Evolutionary conservation across 331 rosid genomes (phyloP), one percentile per base, ranked within the genome.

Genomic region (Malus hybrid): DNA sequence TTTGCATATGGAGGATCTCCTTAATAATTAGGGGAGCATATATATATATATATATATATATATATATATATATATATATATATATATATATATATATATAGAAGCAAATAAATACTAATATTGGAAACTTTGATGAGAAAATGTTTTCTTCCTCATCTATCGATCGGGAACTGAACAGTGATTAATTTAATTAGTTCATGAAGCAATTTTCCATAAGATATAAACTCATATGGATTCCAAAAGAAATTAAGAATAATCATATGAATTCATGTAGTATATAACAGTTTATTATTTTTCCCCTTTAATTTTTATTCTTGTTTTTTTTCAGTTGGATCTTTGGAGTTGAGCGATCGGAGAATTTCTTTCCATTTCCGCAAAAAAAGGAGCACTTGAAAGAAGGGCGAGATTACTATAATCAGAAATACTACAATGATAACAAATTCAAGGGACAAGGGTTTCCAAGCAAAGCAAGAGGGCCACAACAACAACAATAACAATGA

Each of bases 381-480:
- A 27, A 59, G 64, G 42, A 29, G 67, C 67, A 16, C 16, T 63
- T 29, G 67, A 33, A 70, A 64, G 31, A 33, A 73, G 39, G 73
- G 55, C 6, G 52, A 39, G 68, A 24, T 4, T 6, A 33, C 34
- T 4, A 52, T 48, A 52, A 62, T 48, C 56, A 67, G 29, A 46
- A 31, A 6, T n/a, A 39, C 28, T 5, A 71, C 42, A 64, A 89
- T 59, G 96, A 86, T 88, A 78, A 66, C 71, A 74, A 83, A 78
- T 81, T 86, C 96, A 79, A 86, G 89, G 42, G 88, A 77, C 27
- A 77, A 86, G 80, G 82, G 78, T 33, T 48, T 67, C 55, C 57
- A 80, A 78, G 77, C 80, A 15, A 88, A 83, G 78, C 76, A 84
- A 75, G 97, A 83, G 67, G 89, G 73, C 56, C 83, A 55, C 50